Base-by-base conservation (phyloP, 306 rosid genomes). In the Citrullus colocynthis region DNA sequence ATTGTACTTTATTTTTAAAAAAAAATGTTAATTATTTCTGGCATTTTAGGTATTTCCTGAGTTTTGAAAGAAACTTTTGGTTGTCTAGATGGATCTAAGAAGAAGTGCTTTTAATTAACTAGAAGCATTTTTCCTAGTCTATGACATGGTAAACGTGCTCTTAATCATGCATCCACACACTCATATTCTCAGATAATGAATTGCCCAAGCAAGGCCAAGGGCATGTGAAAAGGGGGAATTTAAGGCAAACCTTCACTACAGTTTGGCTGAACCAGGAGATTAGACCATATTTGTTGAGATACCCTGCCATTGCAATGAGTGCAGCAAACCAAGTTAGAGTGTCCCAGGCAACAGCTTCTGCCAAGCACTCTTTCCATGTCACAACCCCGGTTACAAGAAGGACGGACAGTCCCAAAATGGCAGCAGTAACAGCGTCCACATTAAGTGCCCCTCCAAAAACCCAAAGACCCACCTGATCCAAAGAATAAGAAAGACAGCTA, bases 271-370 rank as follows among this genome's bases (percentile, higher is more conserved):
- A 96, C 99, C 99, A 96, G 74, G 99, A 78, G 82, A 96, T 96
- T 71, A 96, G 99, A 77, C 98, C 98, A 77, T 96, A 96, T 88
- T 96, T 96, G 88, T 96, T 96, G 86, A 96, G 91, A 85, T 96
- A 96, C 63, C 99, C 99, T 56, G 98, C 99, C 99, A 96, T 96
- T 70, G 99, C 98, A 83, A 96, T 96, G 79, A 96, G 99, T 44
- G 99, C 99, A 82, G 99, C 99, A 85, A 96, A 96, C 99, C 98
- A 96, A 3, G 97, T 96, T 76, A 96, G 93, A 42, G 99, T 96
- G 78, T 96, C 99, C 99, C 99, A 96, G 76, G 99, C 99, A 85
- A 96, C 99, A 65, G 97, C 83, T 81, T 96, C 99, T 77, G 84
- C 91, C 79, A 96, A 88, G 88, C 99, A 96, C 87, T 96, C 99